phyloP scores from a whole-genome alignment of 192 early-diverging fungal species.

The Linnemannia elongata region DNA sequence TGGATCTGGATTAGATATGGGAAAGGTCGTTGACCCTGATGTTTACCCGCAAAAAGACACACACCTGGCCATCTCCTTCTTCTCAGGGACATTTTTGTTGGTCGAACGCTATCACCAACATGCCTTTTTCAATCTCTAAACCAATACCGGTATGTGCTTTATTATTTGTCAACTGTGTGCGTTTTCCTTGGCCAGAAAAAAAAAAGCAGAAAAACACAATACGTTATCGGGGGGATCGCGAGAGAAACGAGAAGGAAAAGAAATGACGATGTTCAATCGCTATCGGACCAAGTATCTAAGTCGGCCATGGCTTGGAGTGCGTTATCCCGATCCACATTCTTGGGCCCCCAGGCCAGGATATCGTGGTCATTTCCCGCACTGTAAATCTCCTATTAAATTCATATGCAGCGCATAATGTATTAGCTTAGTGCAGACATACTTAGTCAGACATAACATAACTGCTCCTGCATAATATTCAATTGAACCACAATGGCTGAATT shows the following conservation, averaged over 20 bases:
- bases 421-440: not conserved
- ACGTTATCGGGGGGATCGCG: not conserved
- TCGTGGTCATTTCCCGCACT: constrained; percentile 71
- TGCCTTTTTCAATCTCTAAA: not conserved
- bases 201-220: not conserved
- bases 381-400: constrained; percentile 68
- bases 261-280: constrained; percentile 32
- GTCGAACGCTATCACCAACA: not conserved
- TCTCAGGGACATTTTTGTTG: not conserved
- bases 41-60: not conserved
- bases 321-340: constrained; percentile 42
- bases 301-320: constrained; percentile 45
- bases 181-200: not conserved
- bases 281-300: constrained; percentile 66
- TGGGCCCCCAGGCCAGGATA: constrained; percentile 69
- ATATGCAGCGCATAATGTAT: not conserved
- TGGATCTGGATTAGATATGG: constrained; percentile 3
- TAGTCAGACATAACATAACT: constrained; percentile 2
- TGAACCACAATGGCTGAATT: not conserved
- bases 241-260: not conserved
- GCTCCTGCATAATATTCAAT: not conserved
- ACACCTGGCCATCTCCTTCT: not conserved
- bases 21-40: not conserved
- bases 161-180: not conserved
- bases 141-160: not conserved